phyloP scores from a whole-genome alignment of 2,329 filamentous ascomycete species.

The Bipolaris gigantea region DNA sequence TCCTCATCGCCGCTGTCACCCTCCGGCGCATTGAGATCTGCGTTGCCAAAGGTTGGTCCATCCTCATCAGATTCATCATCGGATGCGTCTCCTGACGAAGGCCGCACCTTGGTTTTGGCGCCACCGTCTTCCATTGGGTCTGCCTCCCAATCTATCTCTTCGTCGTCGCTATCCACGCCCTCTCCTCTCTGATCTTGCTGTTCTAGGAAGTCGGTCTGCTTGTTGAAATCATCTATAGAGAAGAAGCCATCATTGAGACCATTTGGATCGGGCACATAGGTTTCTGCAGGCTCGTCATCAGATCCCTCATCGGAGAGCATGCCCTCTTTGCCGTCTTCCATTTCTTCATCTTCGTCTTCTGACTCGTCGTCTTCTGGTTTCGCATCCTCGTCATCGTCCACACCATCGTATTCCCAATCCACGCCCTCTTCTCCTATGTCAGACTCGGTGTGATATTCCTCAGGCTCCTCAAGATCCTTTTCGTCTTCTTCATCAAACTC shows the following conservation, averaged over 20 bases:
- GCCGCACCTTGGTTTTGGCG: constrained; percentile 35
- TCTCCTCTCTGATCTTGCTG: constrained; percentile 79
- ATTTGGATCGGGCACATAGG: constrained; percentile 71
- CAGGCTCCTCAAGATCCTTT: constrained; percentile 40
- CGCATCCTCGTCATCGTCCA: constrained; percentile 36
- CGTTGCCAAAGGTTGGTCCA: constrained; percentile 81
- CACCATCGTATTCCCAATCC: constrained; percentile 40
- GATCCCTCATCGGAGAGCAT: constrained; percentile 48
- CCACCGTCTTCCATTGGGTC: constrained; percentile 62
- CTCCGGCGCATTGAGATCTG: constrained; percentile 71
- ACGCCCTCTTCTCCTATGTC: constrained; percentile 38
- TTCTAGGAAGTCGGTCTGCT: constrained; percentile 86
- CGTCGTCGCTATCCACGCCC: constrained; percentile 71
- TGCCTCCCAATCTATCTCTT: constrained; percentile 83
- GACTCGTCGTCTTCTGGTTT: constrained; percentile 35
- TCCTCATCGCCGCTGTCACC: constrained; percentile 69
- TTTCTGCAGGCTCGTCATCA: constrained; percentile 52
- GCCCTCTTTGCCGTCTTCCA: constrained; percentile 40
- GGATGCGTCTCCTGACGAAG: constrained; percentile 46
- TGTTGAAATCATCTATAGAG: constrained; percentile 96
- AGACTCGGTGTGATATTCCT: constrained; percentile 33
- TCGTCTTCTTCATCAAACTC: constrained; percentile 26
- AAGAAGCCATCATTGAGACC: constrained; percentile 98
- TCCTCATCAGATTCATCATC: constrained; percentile 68
- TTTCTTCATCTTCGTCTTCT: constrained; percentile 34